Base-by-base conservation (phyloP, 306 rosid genomes). In the Prunus mira region DNA sequence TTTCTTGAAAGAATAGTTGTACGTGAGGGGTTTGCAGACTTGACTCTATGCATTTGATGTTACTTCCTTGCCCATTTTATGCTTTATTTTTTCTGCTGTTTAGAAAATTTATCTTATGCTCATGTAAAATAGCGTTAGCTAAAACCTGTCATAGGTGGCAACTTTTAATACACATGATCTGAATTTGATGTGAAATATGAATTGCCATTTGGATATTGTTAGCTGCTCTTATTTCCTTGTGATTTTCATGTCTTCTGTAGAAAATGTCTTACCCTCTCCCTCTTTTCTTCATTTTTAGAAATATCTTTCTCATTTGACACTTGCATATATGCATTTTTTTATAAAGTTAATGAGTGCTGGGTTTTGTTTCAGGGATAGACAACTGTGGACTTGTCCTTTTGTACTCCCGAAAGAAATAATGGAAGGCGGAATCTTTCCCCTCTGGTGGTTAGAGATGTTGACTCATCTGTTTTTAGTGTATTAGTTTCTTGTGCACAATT, bases 1-100 rank as follows among this genome's bases (percentile, higher is more conserved):
- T 95, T 76, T 80, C 82, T 75, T 77, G 81, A 84, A 86, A 82
- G 82, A 84, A 30, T 81, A 27, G 50, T 32, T 30, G 74, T 66
- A 79, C 10, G 75, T 75, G 63, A 65, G 14, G 68, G 70, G 18
- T 13, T 70, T 51, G 2, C 32, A 18, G 28, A 49, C 61, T 49
- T 73, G 43, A 38, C 43, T 6, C 9, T 38, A 6, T 38, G 66
- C 3, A 9, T 46, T 17, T 7, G 41, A 18, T 47, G 28, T 43
- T 46, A 32, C 41, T 20, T 34, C 20, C n/a, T 11, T 62, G 38
- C 1, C 1, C 17, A 19, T n/a, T 71, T 69, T 68, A 38, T 38
- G 43, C 43, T 34, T 34, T 34, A 34, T 34, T 34, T 34, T 34
- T 34, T 32, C 63, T 5, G 3, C 30, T 38, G 64, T 34, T 34